Conservation (phyloP, 192 early-diverging fungal genomes). For the Allomyces javanicus region DNA sequence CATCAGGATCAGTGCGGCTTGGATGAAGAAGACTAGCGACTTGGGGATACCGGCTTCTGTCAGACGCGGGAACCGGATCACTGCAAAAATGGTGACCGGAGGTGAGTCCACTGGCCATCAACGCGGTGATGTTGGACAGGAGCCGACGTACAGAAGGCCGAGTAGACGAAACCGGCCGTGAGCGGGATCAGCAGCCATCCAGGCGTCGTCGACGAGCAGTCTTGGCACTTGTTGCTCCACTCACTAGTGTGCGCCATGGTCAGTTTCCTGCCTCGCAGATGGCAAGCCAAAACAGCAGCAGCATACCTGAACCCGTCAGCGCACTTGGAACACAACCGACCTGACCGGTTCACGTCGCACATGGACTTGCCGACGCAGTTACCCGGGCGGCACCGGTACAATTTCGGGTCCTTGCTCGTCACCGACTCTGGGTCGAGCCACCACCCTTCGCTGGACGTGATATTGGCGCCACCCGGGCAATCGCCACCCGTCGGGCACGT, state of each 20-base stretch:
- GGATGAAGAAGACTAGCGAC: background rate
- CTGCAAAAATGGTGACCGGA: background rate
- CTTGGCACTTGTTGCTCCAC: background rate
- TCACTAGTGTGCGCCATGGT: background rate
- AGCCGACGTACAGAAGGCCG: no score
- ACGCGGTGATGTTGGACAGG: no score
- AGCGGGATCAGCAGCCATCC: background rate
- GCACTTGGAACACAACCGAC: background rate
- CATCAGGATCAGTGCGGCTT: background rate
- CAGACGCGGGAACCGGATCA: constrained; percentile 1
- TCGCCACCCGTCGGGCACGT: background rate
- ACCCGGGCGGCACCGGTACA: background rate
- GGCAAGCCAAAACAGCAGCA: background rate
- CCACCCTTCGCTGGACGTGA: background rate
- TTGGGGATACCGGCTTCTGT: background rate
- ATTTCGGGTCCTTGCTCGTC: background rate
- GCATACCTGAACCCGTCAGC: background rate
- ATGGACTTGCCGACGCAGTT: background rate
- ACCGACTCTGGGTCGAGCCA: background rate
- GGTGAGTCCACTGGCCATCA: no score
- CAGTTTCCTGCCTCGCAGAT: no score
- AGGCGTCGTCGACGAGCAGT: background rate
- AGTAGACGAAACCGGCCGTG: background rate
- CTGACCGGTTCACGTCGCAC: background rate
- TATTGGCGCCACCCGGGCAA: background rate